These are phyloP conservation scores for Trichoderma harzianum DNA, from an alignment of 2,329 filamentous ascomycete genomes.

Conservation along the genomic window DNA sequence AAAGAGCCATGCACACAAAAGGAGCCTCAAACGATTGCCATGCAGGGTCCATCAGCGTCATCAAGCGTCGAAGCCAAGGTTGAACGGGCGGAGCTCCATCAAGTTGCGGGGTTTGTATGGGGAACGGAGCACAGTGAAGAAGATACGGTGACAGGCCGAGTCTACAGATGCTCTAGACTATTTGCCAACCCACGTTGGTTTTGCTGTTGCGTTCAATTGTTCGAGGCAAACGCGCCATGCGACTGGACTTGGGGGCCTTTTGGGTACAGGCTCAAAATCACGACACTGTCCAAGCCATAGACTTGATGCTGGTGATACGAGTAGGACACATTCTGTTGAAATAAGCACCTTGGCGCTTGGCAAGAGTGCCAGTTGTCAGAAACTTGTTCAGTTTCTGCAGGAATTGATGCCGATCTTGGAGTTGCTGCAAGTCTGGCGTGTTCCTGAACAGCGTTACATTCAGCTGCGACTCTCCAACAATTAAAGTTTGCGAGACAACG, in stretches of 20 bases:
- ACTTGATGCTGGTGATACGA: neutral
- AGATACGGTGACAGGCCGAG: neutral
- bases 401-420: neutral
- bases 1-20: neutral
- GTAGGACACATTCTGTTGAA: neutral
- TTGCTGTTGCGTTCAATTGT: neutral
- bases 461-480: neutral
- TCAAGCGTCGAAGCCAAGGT: neutral
- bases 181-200: neutral
- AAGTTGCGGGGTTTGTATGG: neutral
- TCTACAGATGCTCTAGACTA: neutral
- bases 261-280: neutral
- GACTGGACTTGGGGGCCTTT: neutral
- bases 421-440: neutral
- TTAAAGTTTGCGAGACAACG: neutral
- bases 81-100: neutral
- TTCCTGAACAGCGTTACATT: conserved; percentile 10
- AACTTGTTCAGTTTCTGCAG: neutral
- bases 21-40: neutral
- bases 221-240: neutral
- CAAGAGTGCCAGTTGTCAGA: neutral
- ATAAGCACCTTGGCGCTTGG: neutral
- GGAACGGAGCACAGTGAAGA: neutral
- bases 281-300: neutral
- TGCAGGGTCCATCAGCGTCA: neutral